Evolutionary conservation across 2,329 filamentous ascomycete species (phyloP).

Genomic region (Aspergillus ustus): DNA sequence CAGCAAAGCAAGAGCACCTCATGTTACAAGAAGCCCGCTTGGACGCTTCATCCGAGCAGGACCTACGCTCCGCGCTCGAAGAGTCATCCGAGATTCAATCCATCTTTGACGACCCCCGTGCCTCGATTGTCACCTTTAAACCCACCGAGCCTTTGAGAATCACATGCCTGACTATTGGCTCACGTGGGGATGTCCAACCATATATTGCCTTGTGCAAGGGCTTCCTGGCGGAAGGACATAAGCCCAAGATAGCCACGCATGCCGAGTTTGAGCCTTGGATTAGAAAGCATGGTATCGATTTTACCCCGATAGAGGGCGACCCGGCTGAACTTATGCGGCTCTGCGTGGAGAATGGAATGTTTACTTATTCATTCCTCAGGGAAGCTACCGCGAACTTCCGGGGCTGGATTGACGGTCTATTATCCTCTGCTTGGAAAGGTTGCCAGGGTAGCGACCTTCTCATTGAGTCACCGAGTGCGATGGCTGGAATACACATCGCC

Average conservation of each 20-base stretch:
- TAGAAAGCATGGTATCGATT: slow-evolving; percentile 90
- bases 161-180: slow-evolving; percentile 94
- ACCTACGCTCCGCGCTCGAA: slow-evolving; percentile 27
- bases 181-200: slow-evolving; percentile 92
- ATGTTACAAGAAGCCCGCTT: slow-evolving; percentile 75
- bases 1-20: slow-evolving; percentile 79
- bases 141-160: slow-evolving; percentile 78
- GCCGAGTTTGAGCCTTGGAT: slow-evolving; percentile 89
- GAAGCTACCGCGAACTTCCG: slow-evolving; percentile 89
- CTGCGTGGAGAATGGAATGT: slow-evolving; percentile 96
- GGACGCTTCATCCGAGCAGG: slow-evolving; percentile 44
- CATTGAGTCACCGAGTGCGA: slow-evolving; percentile 93
- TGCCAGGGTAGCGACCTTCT: slow-evolving; percentile 87
- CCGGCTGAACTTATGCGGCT: slow-evolving; percentile 93
- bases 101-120: slow-evolving; percentile 87
- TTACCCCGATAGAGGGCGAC: slow-evolving; percentile 84
- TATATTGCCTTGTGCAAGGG: slow-evolving; percentile 97
- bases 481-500: slow-evolving; percentile 97
- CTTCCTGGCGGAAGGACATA: slow-evolving; percentile 84
- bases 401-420: slow-evolving; percentile 90
- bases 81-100: slow-evolving; percentile 61
- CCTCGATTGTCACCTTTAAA: slow-evolving; percentile 90
- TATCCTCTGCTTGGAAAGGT: slow-evolving; percentile 78
- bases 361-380: slow-evolving; percentile 86
- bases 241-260: slow-evolving; percentile 86